phyloP scores from a whole-genome alignment of 768 basidiomycete genomes.

The Hericium coralloides region DNA sequence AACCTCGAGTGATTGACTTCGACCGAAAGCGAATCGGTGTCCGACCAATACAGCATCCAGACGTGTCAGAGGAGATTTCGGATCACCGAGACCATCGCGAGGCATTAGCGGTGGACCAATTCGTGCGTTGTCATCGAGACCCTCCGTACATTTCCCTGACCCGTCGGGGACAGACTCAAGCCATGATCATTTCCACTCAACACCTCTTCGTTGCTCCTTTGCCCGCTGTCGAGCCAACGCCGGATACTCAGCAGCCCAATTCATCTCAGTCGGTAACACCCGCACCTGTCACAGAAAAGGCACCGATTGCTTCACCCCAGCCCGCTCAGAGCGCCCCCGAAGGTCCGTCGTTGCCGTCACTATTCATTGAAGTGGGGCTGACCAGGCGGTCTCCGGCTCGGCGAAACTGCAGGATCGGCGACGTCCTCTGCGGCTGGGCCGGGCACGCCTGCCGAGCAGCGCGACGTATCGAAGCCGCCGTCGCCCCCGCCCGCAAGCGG shows the following conservation, averaged over 20 bases:
- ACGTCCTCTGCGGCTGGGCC: background rate
- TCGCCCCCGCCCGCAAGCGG: background rate
- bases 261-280: constrained; percentile 18
- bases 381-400: constrained; percentile 5
- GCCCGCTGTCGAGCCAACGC: constrained; percentile 6
- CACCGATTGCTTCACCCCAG: background rate
- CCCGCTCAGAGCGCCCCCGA: background rate
- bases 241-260: constrained; percentile 4
- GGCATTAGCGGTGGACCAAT: constrained; percentile 25
- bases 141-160: background rate
- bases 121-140: constrained; percentile 24
- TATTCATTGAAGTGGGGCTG: background rate
- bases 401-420: background rate
- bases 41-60: constrained; percentile 38
- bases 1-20: constrained; percentile 89
- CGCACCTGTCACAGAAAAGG: constrained; percentile 1
- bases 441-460: constrained; percentile 8
- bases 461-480: background rate
- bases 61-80: constrained; percentile 68
- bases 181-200: constrained; percentile 86
- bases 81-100: constrained; percentile 24
- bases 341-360: background rate
- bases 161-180: constrained; percentile 52
- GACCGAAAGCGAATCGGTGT: constrained; percentile 57
- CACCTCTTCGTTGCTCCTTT: constrained; percentile 44